These are phyloP conservation scores for Lophiostoma macrostomum DNA, from an alignment of 495 filamentous ascomycete species.

Conservation along the genomic window DNA sequence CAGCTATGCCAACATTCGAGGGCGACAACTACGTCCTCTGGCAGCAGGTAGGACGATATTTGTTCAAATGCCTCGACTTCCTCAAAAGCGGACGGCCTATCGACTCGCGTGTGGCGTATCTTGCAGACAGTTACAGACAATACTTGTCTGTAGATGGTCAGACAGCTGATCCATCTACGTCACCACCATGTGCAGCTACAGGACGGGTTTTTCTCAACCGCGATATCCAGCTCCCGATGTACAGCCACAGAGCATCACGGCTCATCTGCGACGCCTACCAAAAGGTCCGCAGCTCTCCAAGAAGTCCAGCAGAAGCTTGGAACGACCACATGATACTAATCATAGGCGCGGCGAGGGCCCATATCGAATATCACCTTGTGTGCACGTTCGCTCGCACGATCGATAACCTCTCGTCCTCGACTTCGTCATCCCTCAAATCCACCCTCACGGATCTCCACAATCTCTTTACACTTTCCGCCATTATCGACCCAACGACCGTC, in stretches of 20 bases:
- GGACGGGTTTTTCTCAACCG: constrained; percentile 9
- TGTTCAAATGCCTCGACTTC: constrained; percentile 17
- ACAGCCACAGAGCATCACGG: constrained; percentile 13
- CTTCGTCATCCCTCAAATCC: constrained; percentile 7
- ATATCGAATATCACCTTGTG: constrained; percentile 17
- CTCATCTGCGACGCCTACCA: constrained; percentile 1
- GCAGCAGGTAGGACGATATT: constrained; percentile 18
- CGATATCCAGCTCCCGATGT: constrained; percentile 16
- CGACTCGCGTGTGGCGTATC: constrained; percentile 6
- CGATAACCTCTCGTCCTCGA: constrained; percentile 12
- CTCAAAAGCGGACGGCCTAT: not conserved
- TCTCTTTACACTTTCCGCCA: constrained; percentile 32
- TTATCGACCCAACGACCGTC: constrained; percentile 24
- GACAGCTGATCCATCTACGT: not conserved
- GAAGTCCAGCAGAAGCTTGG: constrained; percentile 11
- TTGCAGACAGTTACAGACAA: not conserved
- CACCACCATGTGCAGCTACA: not conserved
- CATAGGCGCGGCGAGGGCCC: constrained; percentile 14
- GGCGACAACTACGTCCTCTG: constrained; percentile 24
- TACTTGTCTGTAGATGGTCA: not conserved
- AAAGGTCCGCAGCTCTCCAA: not conserved
- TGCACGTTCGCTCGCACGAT: constrained; percentile 1
- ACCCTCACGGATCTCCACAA: constrained; percentile 19
- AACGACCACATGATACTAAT: constrained; percentile 23
- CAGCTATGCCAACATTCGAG: constrained; percentile 28